Evolutionary conservation across 345 rosid genomes (phyloP), one percentile per base, ranked within the genome.

Genomic region (Acer campestre): DNA sequence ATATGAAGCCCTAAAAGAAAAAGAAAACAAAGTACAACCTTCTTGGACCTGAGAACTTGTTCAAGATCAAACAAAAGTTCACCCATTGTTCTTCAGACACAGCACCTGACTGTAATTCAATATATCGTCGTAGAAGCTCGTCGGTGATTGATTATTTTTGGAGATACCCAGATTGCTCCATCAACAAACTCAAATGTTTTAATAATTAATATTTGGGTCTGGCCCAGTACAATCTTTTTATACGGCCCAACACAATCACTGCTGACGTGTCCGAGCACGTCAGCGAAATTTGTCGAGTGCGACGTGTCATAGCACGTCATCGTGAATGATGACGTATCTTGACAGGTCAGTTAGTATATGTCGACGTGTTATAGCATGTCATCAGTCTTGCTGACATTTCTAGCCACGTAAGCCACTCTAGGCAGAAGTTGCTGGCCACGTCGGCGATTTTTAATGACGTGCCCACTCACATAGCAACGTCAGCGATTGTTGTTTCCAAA

Each of bases 61-160:
- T 81, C 84, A 35, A 90, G 91, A 20, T 86, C 85, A 2, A 76
- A 13, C 31, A 88, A 61, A 71, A 63, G 75, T n/a, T 71, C 87
- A 35, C 65, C 89, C 91, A 90, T 90, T 55, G 61, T 78, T 70
- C 44, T 42, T 61, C 76, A 55, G 61, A 31, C 20, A 13, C 74
- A 58, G 40, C 8, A 18, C 13, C 55, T 4, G 20, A 14, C 12
- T 70, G 49, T 62, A 9, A 16, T 63, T 46, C 58, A 58, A n/a
- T 20, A 16, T 69, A 0, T 3, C 9, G 12, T 27, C 22, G 62
- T 11, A 6, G 42, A n/a, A 74, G 62, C 29, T 29, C 27, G 25
- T 9, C 10, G 42, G 29, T 11, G 77, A 63, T 23, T 11, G 70
- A 63, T 46, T 46, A 10, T 9, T 46, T 10, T 7, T 46, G 49